Evolutionary conservation across 2,329 filamentous ascomycete genomes (phyloP), one percentile per base, ranked within the genome.

Genomic region (Talaromyces sp.): DNA sequence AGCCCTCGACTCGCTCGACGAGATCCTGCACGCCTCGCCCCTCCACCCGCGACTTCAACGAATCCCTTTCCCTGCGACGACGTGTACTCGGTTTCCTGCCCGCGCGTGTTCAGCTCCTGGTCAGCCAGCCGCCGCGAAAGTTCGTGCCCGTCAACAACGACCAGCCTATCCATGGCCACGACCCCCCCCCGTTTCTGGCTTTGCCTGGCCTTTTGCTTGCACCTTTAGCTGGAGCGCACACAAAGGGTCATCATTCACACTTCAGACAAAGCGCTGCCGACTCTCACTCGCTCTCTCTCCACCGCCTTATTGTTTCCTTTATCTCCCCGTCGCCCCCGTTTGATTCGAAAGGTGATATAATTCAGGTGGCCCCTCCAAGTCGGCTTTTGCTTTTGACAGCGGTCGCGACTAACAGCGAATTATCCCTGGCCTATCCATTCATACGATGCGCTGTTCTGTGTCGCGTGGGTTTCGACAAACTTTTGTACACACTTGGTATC

Each of bases 161-260:
- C 49, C 51, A n/a, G 55, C 28, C 57, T 55, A 52, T 62, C 57
- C 57, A 62, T 62, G 60, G 60, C 52, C 52, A 57, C 60, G 47
- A 57, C 56, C 39, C 42, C 57, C 33, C 56, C 39, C 51, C 60
- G 47, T 39, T 58, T 49, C 54, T 28, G 60, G 51, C 60, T 62
- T 51, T 57, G 56, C 39, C 60, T 59, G 42, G 56, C 60, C 56
- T 39, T 56, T 59, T 42, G 52, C 39, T 51, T 51, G 28, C 36
- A 51, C 55, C 42, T 51, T 27, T 59, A 56, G 53, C 33, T 30
- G 32, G 53, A 52, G 47, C 28, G 6, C 32, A 44, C 32, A 56
- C 53, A 60, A 60, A 60, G 42, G 13, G 19, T 28, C 15, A 3
- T 53, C 15, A 19, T 30, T 30, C 49, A 13, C 49, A 11, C 11